A percentile compares a stretch with the other conserved stretches of the same genome.
phyloP scores from a whole-genome alignment of 2,329 filamentous ascomycete genomes.

The Exophiala sp. region DNA sequence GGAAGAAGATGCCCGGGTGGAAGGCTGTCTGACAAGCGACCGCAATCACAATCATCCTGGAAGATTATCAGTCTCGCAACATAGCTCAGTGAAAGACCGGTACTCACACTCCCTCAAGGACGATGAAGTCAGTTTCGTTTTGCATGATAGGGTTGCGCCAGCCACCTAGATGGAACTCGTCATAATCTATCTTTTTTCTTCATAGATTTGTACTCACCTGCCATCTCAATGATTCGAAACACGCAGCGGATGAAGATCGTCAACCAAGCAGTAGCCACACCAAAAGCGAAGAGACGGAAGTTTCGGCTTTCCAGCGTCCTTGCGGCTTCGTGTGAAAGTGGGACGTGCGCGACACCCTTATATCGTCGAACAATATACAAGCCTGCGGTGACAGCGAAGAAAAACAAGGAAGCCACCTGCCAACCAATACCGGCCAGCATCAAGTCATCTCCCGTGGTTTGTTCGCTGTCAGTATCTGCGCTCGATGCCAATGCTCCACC shows the following conservation, averaged over 20 bases:
- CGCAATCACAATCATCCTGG: constrained; percentile 21
- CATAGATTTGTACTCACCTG: constrained; percentile 23
- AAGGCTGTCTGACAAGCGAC: constrained; percentile 20
- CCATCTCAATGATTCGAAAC: constrained; percentile 50
- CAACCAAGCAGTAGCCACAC: constrained; percentile 33
- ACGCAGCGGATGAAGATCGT: constrained; percentile 46
- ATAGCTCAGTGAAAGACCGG: background rate
- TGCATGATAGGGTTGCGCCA: constrained; percentile 47
- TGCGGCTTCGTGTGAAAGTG: constrained; percentile 11
- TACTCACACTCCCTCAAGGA: constrained; percentile 43
- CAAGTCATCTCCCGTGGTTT: constrained; percentile 51
- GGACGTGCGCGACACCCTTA: constrained; percentile 2
- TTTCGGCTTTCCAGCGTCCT: constrained; percentile 10
- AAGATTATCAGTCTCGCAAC: background rate
- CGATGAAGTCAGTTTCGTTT: constrained; percentile 48
- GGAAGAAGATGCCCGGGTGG: constrained; percentile 26
- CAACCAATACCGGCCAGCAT: constrained; percentile 58
- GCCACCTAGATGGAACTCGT: constrained; percentile 28
- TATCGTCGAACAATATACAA: constrained; percentile 11
- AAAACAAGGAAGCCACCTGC: constrained; percentile 51
- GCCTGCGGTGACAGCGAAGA: constrained; percentile 28
- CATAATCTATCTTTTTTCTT: too few relatives aligned
- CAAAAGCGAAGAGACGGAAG: constrained; percentile 21
- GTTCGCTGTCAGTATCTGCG: constrained; percentile 36
- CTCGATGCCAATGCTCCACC: constrained; percentile 57